A percentile compares a stretch with the other conserved stretches of the same genome.
phyloP scores from a whole-genome alignment of 106 monocot species.

The Posidonia australis region DNA sequence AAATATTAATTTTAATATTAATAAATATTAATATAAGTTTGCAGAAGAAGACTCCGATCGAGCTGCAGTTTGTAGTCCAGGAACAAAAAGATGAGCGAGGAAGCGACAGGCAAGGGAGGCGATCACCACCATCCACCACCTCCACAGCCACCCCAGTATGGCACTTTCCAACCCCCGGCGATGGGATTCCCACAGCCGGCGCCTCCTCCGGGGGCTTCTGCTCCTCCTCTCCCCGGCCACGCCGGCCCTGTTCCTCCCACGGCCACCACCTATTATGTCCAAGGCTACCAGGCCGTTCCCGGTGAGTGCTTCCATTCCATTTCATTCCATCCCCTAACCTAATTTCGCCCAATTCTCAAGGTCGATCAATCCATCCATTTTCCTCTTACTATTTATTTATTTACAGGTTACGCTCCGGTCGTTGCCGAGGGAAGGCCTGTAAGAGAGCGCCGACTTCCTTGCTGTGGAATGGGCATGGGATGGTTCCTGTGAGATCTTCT shows the following conservation, averaged over 20 bases:
- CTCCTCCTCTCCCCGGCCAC: background rate
- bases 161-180: slow-evolving; percentile 16
- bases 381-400: too few relatives aligned
- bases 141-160: slow-evolving; percentile 8
- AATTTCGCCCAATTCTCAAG: too few relatives aligned
- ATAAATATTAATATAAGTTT: too few relatives aligned
- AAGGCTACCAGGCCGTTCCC: slow-evolving; percentile 17
- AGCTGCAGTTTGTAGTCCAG: too few relatives aligned
- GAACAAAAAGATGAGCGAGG: too few relatives aligned
- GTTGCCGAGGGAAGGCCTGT: slow-evolving; percentile 32
- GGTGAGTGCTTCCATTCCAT: background rate
- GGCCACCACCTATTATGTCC: slow-evolving; percentile 6
- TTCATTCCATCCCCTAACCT: background rate
- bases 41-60: too few relatives aligned
- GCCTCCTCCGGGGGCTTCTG: slow-evolving; percentile 11
- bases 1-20: too few relatives aligned
- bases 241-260: background rate
- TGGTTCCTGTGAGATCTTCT: slow-evolving; percentile 43
- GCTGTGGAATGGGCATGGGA: slow-evolving; percentile 51
- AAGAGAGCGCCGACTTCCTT: slow-evolving; percentile 37
- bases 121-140: background rate
- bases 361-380: too few relatives aligned
- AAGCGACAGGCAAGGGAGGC: too few relatives aligned
- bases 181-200: slow-evolving; percentile 18
- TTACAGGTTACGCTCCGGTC: slow-evolving; percentile 18